These are phyloP conservation scores for Xerocomus brunneocitrinus DNA, from an alignment of 768 basidiomycete genomes.

Conservation along the genomic window DNA sequence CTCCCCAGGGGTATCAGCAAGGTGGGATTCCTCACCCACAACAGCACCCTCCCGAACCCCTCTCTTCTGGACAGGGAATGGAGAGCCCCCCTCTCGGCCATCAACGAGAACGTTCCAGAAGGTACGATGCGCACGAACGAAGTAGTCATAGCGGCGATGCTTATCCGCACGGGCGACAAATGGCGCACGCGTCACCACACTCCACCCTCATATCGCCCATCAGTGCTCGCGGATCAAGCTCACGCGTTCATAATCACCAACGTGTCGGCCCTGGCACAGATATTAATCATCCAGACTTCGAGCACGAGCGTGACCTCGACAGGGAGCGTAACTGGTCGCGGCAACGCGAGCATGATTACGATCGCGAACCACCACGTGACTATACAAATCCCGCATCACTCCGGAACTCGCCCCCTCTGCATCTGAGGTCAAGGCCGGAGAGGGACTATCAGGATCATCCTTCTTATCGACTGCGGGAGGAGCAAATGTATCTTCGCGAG, in stretches of 20 bases:
- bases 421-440: constrained; percentile 36
- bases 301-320: constrained; percentile 43
- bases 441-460: constrained; percentile 28
- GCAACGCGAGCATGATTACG: constrained; percentile 41
- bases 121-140: constrained; percentile 45
- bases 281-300: constrained; percentile 39
- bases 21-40: constrained; percentile 39
- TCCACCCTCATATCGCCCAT: constrained; percentile 34
- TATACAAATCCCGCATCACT: constrained; percentile 22
- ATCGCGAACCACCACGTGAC: constrained; percentile 34
- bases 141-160: constrained; percentile 32
- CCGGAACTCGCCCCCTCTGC: constrained; percentile 41
- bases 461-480: constrained; percentile 28
- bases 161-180: constrained; percentile 32
- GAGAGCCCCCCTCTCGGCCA: constrained; percentile 47
- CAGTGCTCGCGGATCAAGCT: constrained; percentile 31
- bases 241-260: constrained; percentile 60
- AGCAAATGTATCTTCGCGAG: constrained; percentile 28
- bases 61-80: constrained; percentile 41
- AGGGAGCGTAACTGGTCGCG: constrained; percentile 39
- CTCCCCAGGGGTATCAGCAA: constrained; percentile 31
- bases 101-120: constrained; percentile 42
- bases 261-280: constrained; percentile 60
- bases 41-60: constrained; percentile 44
- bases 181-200: constrained; percentile 31